These are phyloP conservation scores for Cytidiella melzeri DNA, from an alignment of 768 basidiomycete species.

Conservation along the genomic window DNA sequence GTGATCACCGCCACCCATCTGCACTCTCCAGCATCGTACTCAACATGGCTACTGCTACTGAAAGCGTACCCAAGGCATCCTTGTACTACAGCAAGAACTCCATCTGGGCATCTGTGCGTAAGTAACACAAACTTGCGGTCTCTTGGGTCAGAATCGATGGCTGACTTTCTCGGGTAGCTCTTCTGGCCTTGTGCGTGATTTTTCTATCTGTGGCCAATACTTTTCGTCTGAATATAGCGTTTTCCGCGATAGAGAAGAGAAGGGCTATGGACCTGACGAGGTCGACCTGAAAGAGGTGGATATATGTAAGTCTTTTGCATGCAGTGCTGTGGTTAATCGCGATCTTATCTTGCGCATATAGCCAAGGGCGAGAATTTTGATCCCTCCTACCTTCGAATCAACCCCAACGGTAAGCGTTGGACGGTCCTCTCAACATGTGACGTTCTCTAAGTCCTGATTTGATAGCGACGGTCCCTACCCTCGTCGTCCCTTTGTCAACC, in stretches of 20 bases:
- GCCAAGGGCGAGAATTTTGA: constrained; percentile 77
- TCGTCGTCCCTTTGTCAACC: constrained; percentile 79
- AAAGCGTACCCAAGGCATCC: constrained; percentile 62
- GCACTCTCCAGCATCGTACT: no score
- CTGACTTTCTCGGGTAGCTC: constrained; percentile 28
- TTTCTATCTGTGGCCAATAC: neutral
- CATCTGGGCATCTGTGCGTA: constrained; percentile 62
- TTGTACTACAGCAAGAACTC: constrained; percentile 62
- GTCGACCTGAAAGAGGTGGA: constrained; percentile 65
- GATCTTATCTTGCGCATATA: constrained; percentile 19
- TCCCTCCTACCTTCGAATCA: constrained; percentile 71
- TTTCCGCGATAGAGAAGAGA: constrained; percentile 45
- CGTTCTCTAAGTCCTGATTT: neutral
- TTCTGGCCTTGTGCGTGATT: constrained; percentile 53
- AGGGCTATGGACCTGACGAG: constrained; percentile 80
- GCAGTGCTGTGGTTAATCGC: constrained; percentile 1
- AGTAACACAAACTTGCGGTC: constrained; percentile 17
- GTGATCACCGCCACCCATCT: no score
- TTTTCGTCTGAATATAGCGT: neutral
- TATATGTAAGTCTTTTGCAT: constrained; percentile 35
- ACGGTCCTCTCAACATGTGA: neutral
- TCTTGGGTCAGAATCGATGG: neutral
- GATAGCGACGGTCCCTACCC: constrained; percentile 73
- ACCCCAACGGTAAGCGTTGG: constrained; percentile 53
- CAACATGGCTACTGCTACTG: neutral